Base-by-base conservation (phyloP, 345 rosid species). In the Dipteronia sinensis region DNA sequence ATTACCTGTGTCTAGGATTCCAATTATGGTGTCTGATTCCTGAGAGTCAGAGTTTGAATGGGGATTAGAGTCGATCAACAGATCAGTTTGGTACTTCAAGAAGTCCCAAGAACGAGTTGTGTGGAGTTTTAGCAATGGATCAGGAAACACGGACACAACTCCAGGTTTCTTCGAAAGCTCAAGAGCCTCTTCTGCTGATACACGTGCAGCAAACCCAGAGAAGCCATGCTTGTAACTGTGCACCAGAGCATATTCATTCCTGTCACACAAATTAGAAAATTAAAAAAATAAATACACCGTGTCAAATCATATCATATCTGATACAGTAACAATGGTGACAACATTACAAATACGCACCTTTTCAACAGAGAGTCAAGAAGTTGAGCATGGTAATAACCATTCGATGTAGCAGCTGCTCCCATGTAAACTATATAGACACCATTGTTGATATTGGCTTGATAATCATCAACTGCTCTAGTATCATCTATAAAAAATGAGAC, bases 81-180 rank as follows among this genome's bases (percentile, higher is more conserved):
- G 73, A 10, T 87, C 83, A 67, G 86, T 87, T 83, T 87, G 91
- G 65, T 88, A 86, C 80, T 88, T 89, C 77, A 93, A 85, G 82
- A 95, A 95, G 78, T 95, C 98, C 98, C 98, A 95, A 8, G 98
- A 95, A 61, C 94, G 98, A 71, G 98, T 93, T 5, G 98, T 95
- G 82, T 93, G 97, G 82, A 90, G 93, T 69, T 88, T 87, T 20
- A 85, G 77, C 49, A 81, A 64, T 5, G 91, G 87, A 67, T 92
- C 95, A 25, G 92, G 89, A 79, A 93, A 90, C 20, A 95, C 92
- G 0, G 95, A 95, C 13, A 88, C 88, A 10, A 92, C 97, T 74
- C 91, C 98, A 0, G 83, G 88, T 82, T 84, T 86, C 66, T 82
- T 66, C 12, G 95, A 87, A 56, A 93, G 77, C 27, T 82, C 65